phyloP scores from a whole-genome alignment of 192 early-diverging fungal species.

The Piromyces finnis region DNA sequence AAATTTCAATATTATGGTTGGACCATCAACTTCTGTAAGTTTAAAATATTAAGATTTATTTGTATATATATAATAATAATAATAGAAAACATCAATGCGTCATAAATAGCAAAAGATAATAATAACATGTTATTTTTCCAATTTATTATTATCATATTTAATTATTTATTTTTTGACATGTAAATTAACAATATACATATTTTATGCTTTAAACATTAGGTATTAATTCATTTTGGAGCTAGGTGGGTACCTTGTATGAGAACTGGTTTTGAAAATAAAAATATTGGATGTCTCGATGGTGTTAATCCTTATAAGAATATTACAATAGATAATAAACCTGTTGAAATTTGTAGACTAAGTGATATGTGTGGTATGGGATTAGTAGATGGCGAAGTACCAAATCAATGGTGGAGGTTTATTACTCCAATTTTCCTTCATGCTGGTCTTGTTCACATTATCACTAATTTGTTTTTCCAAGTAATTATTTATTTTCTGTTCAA shows the following conservation, averaged over 20 bases:
- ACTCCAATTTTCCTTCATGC: slow-evolving; percentile 69
- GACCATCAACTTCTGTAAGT: too few species aligned
- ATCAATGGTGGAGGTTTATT: slow-evolving; percentile 70
- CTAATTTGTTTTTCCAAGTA: slow-evolving; percentile 54
- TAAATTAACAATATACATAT: too few species aligned
- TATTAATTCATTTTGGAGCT: slow-evolving; percentile 51
- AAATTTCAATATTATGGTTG: too few species aligned
- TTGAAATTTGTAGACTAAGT: slow-evolving; percentile 26
- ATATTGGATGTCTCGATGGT: background rate
- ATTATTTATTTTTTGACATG: too few species aligned
- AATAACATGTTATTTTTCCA: too few species aligned
- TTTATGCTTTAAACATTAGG: slow-evolving; percentile 6
- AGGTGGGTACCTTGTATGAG: slow-evolving; percentile 69
- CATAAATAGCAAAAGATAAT: too few species aligned
- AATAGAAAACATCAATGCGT: too few species aligned
- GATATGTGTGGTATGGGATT: slow-evolving; percentile 40
- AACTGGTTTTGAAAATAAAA: background rate
- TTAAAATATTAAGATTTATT: too few species aligned
- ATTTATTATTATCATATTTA: too few species aligned
- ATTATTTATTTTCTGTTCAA: too few species aligned
- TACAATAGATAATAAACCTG: too few species aligned
- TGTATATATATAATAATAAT: too few species aligned
- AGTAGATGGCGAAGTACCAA: slow-evolving; percentile 12
- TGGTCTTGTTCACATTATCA: slow-evolving; percentile 54
- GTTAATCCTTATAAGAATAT: background rate